Evolutionary conservation across 345 rosid genomes (phyloP), one percentile per base, ranked within the genome.

Genomic region (Eucalyptus marginata): DNA sequence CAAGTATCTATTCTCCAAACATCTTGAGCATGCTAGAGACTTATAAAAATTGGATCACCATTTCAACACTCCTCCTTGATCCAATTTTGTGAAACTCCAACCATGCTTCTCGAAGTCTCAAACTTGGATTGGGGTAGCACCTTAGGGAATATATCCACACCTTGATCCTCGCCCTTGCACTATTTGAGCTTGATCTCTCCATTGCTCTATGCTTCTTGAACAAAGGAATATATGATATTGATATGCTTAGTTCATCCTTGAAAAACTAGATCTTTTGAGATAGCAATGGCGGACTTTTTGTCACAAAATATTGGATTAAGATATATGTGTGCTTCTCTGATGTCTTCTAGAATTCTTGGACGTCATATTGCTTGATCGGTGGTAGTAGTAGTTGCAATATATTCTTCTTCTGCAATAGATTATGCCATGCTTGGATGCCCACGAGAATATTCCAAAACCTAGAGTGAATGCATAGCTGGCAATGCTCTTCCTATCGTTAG

Each of bases 401-500:
- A 58, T 24, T 58, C 64, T 24, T 9, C 64, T 58, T 24, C 29
- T 25, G 5, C n/a, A 58, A 25, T 5, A 24, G n/a, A 58, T 58
- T 58, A 25, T 58, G 64, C n/a, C 10, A 54, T 20, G 58, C 58
- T 58, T 58, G 29, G 29, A 58, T 25, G 64, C n/a, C 15, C 29
- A 58, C 5, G 14, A 58, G 14, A 58, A 25, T 58, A 58, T 58
- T 58, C 14, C 13, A 25, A 27, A 58, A 58, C 64, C 6, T 5
- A 58, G 7, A 58, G 64, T 25, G 64, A 58, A 25, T 58, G 64
- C 64, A 58, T 58, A 25, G 14, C 7, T 25, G 14, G n/a, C 13
- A 58, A 11, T 58, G 13, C 29, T 58, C 64, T 25, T 58, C n/a
- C n/a, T 58, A 12, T 25, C 0, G 2, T 58, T 0, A 10, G 4